Percentiles rank a stretch among this genome's conserved stretches.
Evolutionary conservation across 371 early-diverging fungal species (phyloP).

Genomic region (Mucor piriformis): DNA sequence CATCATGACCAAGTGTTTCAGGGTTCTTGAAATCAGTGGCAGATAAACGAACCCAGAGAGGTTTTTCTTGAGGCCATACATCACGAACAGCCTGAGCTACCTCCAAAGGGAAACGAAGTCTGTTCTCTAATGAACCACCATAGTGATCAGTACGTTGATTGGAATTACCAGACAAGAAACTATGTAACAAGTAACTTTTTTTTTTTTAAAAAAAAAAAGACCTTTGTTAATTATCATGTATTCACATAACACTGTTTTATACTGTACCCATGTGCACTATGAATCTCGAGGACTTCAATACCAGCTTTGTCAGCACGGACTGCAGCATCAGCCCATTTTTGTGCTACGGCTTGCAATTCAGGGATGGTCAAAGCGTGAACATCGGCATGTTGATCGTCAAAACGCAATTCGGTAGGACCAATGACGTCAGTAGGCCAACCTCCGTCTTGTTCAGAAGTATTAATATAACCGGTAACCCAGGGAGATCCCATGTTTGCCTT

Average conservation of each 20-base stretch:
- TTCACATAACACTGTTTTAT: too few relatives aligned
- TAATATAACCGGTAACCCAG: slow-evolving; percentile 60
- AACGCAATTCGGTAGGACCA: slow-evolving; percentile 68
- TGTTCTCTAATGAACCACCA: slow-evolving; percentile 79
- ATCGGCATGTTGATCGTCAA: slow-evolving; percentile 38
- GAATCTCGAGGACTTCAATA: slow-evolving; percentile 87
- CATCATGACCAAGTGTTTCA: slow-evolving; percentile 32
- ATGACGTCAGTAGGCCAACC: slow-evolving; percentile 83
- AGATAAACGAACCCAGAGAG: slow-evolving; percentile 82
- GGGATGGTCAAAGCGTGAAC: slow-evolving; percentile 66
- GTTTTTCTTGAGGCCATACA: slow-evolving; percentile 78
- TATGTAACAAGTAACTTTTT: slow-evolving; percentile 79
- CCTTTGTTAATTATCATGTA: too few relatives aligned
- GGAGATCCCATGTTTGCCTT: slow-evolving; percentile 74
- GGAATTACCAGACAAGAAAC: slow-evolving; percentile 79
- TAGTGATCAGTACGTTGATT: slow-evolving; percentile 88
- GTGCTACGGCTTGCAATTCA: slow-evolving; percentile 62
- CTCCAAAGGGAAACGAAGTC: slow-evolving; percentile 70
- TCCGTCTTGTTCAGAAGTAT: slow-evolving; percentile 70
- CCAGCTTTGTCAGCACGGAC: slow-evolving; percentile 75
- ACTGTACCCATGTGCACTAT: slow-evolving; percentile 65
- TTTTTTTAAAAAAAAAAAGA: too few relatives aligned
- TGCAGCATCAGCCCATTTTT: slow-evolving; percentile 75
- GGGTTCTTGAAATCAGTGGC: slow-evolving; percentile 63
- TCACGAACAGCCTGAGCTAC: slow-evolving; percentile 62